phyloP scores from a whole-genome alignment of 2,329 filamentous ascomycete species.

The Cercospora sojina region DNA sequence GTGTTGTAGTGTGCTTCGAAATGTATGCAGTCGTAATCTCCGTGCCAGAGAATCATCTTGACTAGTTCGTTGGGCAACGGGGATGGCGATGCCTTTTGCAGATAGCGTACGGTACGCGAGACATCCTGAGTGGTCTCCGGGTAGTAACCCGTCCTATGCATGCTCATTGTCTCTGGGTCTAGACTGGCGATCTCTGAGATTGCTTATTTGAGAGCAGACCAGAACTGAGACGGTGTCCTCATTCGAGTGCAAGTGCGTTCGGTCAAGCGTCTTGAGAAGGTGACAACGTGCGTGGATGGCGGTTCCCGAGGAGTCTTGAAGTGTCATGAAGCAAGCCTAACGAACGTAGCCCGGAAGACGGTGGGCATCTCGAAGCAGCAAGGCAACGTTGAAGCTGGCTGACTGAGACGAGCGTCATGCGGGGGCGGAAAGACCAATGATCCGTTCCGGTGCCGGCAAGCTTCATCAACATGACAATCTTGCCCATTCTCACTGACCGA shows the following conservation, averaged over 20 bases:
- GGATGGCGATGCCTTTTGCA: conserved; percentile 12
- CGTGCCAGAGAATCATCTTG: conserved; percentile 20
- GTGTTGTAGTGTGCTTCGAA: conserved; percentile 7
- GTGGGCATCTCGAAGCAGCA: neutral
- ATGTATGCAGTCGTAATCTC: conserved; percentile 25
- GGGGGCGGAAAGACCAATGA: neutral
- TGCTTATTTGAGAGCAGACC: neutral
- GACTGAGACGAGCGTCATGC: neutral
- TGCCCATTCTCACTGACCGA: neutral
- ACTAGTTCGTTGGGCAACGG: conserved; percentile 20
- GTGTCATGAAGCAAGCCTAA: neutral
- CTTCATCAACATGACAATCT: neutral
- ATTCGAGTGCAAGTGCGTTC: neutral
- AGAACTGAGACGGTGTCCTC: neutral
- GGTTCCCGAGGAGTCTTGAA: neutral
- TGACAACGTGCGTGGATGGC: neutral
- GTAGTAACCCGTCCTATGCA: neutral
- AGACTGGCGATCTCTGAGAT: neutral
- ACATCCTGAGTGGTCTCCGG: conserved; percentile 18
- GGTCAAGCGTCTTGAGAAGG: neutral
- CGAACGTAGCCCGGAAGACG: neutral
- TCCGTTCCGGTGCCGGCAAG: neutral
- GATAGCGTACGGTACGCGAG: conserved; percentile 6
- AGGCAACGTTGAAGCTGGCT: neutral
- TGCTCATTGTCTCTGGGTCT: neutral